Evolutionary conservation across 352 stramenopile genomes (phyloP).

Genomic region (Pythium aphanidermatum): DNA sequence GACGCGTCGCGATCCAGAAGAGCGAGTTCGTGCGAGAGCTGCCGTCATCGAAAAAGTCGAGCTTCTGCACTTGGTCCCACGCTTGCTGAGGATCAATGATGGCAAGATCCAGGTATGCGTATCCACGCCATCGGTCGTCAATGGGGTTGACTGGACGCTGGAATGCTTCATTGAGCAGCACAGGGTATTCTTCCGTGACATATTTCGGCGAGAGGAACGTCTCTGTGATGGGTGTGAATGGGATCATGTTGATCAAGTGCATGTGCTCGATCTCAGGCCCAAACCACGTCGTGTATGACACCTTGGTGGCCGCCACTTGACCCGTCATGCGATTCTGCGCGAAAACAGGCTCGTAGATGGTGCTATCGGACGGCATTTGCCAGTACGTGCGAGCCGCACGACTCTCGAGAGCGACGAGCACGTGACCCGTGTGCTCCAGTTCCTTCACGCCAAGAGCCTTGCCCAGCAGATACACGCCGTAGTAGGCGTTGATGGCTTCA

Average conservation of each 20-base stretch:
- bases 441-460: slow-evolving; percentile 60
- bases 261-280: slow-evolving; percentile 80
- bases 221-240: slow-evolving; percentile 84
- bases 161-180: slow-evolving; percentile 70
- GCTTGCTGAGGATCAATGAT: slow-evolving; percentile 69
- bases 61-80: slow-evolving; percentile 56
- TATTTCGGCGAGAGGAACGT: slow-evolving; percentile 61
- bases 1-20: slow-evolving; percentile 85
- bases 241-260: slow-evolving; percentile 90
- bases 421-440: slow-evolving; percentile 84
- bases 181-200: slow-evolving; percentile 71
- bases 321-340: slow-evolving; percentile 82
- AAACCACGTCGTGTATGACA: slow-evolving; percentile 87
- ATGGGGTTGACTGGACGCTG: slow-evolving; percentile 49
- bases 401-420: slow-evolving; percentile 92
- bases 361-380: slow-evolving; percentile 80
- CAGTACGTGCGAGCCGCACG: slow-evolving; percentile 94
- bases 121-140: slow-evolving; percentile 77
- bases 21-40: slow-evolving; percentile 87
- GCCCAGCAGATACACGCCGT: slow-evolving; percentile 92
- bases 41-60: slow-evolving; percentile 81
- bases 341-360: slow-evolving; percentile 72
- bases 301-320: slow-evolving; percentile 70
- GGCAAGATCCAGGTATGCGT: slow-evolving; percentile 77
- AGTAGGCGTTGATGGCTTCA: slow-evolving; percentile 97